These are phyloP conservation scores for Chamaenerion angustifolium DNA, from an alignment of 345 rosid species.

Conservation along the genomic window DNA sequence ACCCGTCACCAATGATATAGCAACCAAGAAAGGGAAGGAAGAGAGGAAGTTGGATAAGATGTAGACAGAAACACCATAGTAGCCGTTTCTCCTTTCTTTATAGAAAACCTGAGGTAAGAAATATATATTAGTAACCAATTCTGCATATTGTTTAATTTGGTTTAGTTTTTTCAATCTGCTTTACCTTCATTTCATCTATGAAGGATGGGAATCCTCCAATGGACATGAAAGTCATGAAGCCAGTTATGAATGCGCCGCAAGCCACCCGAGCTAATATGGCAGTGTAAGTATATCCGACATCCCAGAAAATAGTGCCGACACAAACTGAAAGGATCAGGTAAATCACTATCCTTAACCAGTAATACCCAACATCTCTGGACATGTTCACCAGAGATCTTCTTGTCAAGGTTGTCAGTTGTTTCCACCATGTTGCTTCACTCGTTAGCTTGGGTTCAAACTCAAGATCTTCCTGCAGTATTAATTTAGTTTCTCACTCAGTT, in stretches of 20 bases:
- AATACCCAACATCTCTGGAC: slow-evolving; percentile 94
- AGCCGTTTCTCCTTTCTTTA: slow-evolving; percentile 89
- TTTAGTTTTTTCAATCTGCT: too few species aligned
- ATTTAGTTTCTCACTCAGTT: background rate
- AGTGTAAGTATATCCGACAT: slow-evolving; percentile 74
- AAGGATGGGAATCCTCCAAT: slow-evolving; percentile 97
- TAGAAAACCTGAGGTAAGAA: slow-evolving; percentile 60
- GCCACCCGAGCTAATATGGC: slow-evolving; percentile 90
- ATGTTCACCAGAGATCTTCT: slow-evolving; percentile 82
- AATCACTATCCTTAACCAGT: slow-evolving; percentile 91
- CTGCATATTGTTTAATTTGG: too few species aligned
- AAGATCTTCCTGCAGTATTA: slow-evolving; percentile 52
- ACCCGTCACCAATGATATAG: slow-evolving; percentile 66
- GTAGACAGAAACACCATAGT: slow-evolving; percentile 78
- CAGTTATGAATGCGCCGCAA: slow-evolving; percentile 85
- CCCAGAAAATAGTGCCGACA: slow-evolving; percentile 76
- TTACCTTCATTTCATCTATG: slow-evolving; percentile 91
- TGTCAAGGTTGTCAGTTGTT: slow-evolving; percentile 72
- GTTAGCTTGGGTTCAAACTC: slow-evolving; percentile 63
- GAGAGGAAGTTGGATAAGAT: slow-evolving; percentile 77
- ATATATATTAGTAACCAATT: background rate
- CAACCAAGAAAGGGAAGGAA: slow-evolving; percentile 70
- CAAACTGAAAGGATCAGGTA: slow-evolving; percentile 75
- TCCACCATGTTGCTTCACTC: slow-evolving; percentile 85
- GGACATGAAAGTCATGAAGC: slow-evolving; percentile 95